These are phyloP conservation scores for Vararia minispora DNA, from an alignment of 768 basidiomycete species.

Conservation along the genomic window DNA sequence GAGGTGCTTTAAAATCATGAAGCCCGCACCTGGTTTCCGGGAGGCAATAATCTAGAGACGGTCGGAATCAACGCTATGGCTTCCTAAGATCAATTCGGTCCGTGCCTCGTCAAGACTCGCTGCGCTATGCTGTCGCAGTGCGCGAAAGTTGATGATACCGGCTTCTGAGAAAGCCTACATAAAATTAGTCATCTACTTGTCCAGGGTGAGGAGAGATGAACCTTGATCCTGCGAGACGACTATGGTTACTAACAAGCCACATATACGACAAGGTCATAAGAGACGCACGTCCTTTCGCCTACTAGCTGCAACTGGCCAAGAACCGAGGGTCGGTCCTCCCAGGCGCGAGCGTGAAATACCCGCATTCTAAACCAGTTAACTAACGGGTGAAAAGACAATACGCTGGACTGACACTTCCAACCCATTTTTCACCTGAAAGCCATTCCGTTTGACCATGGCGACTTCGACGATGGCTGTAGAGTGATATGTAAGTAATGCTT, in stretches of 20 bases:
- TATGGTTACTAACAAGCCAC: constrained; percentile 11
- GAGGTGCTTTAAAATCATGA: constrained; percentile 48
- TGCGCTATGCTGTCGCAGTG: constrained; percentile 44
- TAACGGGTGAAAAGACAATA: not conserved
- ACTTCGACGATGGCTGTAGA: constrained; percentile 68
- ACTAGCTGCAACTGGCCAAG: constrained; percentile 84
- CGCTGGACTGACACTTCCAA: constrained; percentile 53
- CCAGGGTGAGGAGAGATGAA: constrained; percentile 1
- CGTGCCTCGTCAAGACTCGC: constrained; percentile 52
- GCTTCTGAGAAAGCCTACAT: constrained; percentile 63
- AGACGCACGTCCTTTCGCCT: constrained; percentile 79
- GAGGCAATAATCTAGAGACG: no score
- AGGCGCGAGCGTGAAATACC: constrained; percentile 72
- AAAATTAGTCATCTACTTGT: not conserved
- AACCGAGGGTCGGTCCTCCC: constrained; percentile 83
- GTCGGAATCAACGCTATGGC: no score
- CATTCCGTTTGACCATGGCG: constrained; percentile 52
- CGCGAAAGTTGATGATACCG: constrained; percentile 53
- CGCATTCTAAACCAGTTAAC: constrained; percentile 58
- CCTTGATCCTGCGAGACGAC: constrained; percentile 16
- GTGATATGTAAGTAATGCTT: constrained; percentile 3
- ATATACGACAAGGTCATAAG: not conserved
- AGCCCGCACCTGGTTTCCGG: no score
- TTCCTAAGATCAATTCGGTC: not conserved
- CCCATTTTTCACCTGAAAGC: constrained; percentile 57